Conservation (phyloP, 768 basidiomycete genomes). For the Kwoniella sp. region DNA sequence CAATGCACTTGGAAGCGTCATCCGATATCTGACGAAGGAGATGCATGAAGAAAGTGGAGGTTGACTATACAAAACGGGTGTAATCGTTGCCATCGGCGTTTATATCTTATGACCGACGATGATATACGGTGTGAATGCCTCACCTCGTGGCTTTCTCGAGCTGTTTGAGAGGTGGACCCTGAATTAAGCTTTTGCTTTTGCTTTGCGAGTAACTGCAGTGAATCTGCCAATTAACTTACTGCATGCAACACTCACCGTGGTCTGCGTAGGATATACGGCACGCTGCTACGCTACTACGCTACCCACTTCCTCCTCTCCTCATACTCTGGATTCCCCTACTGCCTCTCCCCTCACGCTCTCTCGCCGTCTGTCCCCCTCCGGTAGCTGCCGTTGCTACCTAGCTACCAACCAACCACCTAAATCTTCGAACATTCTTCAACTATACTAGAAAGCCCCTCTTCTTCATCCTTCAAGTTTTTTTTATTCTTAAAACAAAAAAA, state of each 20-base stretch:
- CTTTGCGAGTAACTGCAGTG: neutral
- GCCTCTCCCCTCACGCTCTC: neutral
- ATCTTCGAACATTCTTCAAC: slow-evolving; percentile 1
- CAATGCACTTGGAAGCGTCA: too few species aligned
- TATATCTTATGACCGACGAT: slow-evolving; percentile 5
- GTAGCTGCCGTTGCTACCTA: neutral
- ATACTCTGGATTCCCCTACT: too few species aligned
- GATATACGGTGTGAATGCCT: neutral
- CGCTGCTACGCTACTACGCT: neutral
- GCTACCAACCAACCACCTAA: neutral
- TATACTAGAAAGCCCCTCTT: neutral
- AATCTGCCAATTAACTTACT: neutral
- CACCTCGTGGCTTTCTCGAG: slow-evolving; percentile 5
- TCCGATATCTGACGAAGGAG: too few species aligned
- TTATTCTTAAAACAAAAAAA: slow-evolving; percentile 17
- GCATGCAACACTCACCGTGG: too few species aligned
- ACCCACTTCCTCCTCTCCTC: neutral
- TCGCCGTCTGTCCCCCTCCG: neutral
- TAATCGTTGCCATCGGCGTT: slow-evolving; percentile 8
- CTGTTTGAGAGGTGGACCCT: neutral
- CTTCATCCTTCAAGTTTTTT: slow-evolving; percentile 28
- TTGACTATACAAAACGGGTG: neutral
- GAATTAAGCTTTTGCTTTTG: neutral
- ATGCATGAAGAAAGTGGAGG: slow-evolving; percentile 8
- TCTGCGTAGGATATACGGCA: too few species aligned